These are phyloP conservation scores for Wickerhamiella infanticola DNA, from an alignment of 1,139 yeast species.

Conservation along the genomic window DNA sequence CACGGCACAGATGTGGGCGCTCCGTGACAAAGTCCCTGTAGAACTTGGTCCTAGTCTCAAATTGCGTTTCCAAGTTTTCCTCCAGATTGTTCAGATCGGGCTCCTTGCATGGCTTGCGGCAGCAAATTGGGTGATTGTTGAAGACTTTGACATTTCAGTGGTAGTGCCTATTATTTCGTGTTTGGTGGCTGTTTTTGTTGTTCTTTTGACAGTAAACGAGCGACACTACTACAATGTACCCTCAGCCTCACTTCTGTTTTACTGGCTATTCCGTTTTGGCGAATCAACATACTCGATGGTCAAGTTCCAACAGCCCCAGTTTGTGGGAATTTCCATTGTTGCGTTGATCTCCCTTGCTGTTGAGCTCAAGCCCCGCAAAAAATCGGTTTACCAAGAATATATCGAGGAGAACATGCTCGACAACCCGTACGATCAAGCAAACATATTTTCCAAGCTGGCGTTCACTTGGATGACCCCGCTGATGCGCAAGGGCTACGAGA, in stretches of 20 bases:
- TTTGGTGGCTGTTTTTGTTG: conserved; percentile 38
- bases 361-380: conserved; percentile 40
- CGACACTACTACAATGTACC: conserved; percentile 51
- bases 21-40: conserved; percentile 17
- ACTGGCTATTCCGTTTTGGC: conserved; percentile 49
- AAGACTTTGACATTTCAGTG: conserved; percentile 29
- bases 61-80: background rate
- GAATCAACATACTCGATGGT: conserved; percentile 22
- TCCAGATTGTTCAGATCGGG: conserved; percentile 12
- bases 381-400: conserved; percentile 28
- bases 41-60: conserved; percentile 8
- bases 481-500: conserved; percentile 70
- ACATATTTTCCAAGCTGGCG: conserved; percentile 62
- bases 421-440: conserved; percentile 68
- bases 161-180: conserved; percentile 30
- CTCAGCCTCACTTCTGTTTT: conserved; percentile 51
- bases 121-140: conserved; percentile 3
- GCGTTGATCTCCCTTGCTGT: conserved; percentile 31
- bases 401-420: conserved; percentile 19
- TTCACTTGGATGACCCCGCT: conserved; percentile 88
- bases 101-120: conserved; percentile 6
- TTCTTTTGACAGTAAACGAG: conserved; percentile 39
- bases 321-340: background rate
- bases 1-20: conserved; percentile 25
- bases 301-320: background rate